Conservation (phyloP, 768 basidiomycete species). For the Peribolospora baueri region DNA sequence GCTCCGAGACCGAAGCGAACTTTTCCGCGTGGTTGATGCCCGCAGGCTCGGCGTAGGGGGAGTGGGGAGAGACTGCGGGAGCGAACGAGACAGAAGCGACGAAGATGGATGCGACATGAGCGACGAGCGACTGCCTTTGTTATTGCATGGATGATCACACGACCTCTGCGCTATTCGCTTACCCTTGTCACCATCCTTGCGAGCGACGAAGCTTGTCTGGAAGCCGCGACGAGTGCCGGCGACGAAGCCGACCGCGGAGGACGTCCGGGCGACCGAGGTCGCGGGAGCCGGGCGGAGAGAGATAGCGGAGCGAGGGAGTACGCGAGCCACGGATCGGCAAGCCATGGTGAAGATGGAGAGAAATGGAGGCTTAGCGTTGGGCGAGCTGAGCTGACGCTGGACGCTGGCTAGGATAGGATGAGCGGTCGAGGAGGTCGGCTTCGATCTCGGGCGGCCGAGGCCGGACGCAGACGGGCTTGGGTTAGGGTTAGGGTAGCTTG, state of each 20-base stretch:
- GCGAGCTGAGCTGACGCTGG: no score
- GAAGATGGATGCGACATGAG: neutral
- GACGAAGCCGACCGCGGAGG: neutral
- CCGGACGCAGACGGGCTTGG: neutral
- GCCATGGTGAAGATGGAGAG: neutral
- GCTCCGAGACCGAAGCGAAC: slow-evolving; percentile 46
- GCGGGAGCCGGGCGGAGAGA: neutral
- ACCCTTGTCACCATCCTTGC: neutral
- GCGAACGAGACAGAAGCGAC: neutral
- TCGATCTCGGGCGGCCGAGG: neutral
- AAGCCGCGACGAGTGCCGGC: slow-evolving; percentile 5
- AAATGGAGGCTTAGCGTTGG: neutral
- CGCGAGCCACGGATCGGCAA: neutral
- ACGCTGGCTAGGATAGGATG: no score
- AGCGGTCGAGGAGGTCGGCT: no score
- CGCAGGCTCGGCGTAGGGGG: slow-evolving; percentile 71
- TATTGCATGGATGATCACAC: no score
- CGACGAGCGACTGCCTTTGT: no score
- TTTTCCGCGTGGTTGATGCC: slow-evolving; percentile 64
- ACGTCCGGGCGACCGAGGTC: neutral
- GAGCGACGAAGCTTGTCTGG: neutral
- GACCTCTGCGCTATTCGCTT: neutral
- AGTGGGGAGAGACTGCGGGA: slow-evolving; percentile 7
- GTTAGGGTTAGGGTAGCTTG: slow-evolving; percentile 6
- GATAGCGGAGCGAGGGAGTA: neutral